A percentile compares a stretch with the other conserved stretches of the same genome.
phyloP scores from a whole-genome alignment of 1,284 basidiomycete genomes.

The Grifola frondosa region DNA sequence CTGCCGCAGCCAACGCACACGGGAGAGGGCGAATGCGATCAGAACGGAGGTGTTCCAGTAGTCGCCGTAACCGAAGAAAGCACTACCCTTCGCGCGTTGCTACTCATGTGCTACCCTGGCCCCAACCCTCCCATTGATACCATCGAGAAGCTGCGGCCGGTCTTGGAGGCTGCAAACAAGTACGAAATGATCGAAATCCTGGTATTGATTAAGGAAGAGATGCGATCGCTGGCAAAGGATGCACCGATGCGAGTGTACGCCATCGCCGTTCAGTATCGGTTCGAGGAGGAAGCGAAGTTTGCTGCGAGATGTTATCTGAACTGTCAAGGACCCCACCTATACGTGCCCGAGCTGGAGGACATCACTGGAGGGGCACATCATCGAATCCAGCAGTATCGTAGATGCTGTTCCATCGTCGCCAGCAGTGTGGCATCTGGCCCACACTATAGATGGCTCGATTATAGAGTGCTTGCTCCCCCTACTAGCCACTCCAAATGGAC shows the following conservation, averaged over 20 bases:
- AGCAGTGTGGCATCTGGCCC: background rate
- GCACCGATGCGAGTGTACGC: background rate
- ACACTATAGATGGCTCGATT: constrained; percentile 37
- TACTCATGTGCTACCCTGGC: constrained; percentile 39
- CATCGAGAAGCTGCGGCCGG: constrained; percentile 5
- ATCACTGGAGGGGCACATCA: constrained; percentile 5
- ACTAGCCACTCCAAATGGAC: too few relatives aligned
- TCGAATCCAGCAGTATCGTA: constrained; percentile 2
- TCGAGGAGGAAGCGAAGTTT: background rate
- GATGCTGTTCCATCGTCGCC: background rate
- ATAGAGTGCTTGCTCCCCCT: constrained; percentile 33
- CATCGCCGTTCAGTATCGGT: background rate
- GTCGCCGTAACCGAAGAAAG: constrained; percentile 31
- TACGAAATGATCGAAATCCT: constrained; percentile 23
- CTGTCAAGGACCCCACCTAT: background rate
- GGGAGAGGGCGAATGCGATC: background rate
- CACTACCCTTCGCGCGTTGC: constrained; percentile 30
- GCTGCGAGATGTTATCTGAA: background rate
- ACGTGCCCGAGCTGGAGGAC: constrained; percentile 3
- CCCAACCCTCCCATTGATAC: constrained; percentile 14
- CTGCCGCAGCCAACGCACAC: constrained; percentile 20
- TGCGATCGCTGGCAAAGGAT: too few relatives aligned
- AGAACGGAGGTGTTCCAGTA: background rate
- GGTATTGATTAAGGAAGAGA: too few relatives aligned
- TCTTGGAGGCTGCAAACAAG: constrained; percentile 18